Base-by-base conservation (phyloP, 305 asterid genomes). In the Stenogyne calaminthoides region DNA sequence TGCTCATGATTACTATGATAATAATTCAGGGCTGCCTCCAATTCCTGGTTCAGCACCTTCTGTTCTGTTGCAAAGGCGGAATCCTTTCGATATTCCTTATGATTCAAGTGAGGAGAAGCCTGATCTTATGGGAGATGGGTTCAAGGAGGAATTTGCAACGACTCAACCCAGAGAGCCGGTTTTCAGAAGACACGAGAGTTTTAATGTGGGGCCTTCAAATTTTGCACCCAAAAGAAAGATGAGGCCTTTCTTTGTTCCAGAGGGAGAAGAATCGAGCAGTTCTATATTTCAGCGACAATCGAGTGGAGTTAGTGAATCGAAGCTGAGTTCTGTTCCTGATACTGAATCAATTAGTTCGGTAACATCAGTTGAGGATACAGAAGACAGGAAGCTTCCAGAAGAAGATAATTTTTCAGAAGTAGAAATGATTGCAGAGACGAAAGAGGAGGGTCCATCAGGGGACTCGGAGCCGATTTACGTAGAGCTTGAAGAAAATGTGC, bases 11-110 rank as follows among this genome's bases (percentile, higher is more conserved):
- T 71, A 83, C 62, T 70, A 78, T 66, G 85, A 81, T 37, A 5
- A 49, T 49, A 59, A 79, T 76, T 74, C 81, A 47, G 90, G 91
- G 49, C 78, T 90, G 15, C 98, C 96, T 67, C 93, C 93, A 0
- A 80, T 95, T 78, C 99, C 98, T 4, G 99, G 99, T 56, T 95
- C 99, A 49, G 99, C 99, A 58, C 99, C 99, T 44, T 92, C 98
- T n/a, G 65, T 91, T 84, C 80, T 95, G 74, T 73, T 87, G 56
- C 89, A 83, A 1, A 84, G 93, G 81, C 76, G 81, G 72, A 92
- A 92, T 81, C 99, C 99, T 67, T 92, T 92, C 59, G 96, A 95
- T 79, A 85, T 92, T 58, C 97, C 96, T 61, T 92, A 91, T 72
- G 98, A 89, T 78, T 86, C 95, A 1, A 80, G 79, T 73, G 98